Conservation (phyloP, 495 filamentous ascomycete species). For the Xylaria flabelliformis region DNA sequence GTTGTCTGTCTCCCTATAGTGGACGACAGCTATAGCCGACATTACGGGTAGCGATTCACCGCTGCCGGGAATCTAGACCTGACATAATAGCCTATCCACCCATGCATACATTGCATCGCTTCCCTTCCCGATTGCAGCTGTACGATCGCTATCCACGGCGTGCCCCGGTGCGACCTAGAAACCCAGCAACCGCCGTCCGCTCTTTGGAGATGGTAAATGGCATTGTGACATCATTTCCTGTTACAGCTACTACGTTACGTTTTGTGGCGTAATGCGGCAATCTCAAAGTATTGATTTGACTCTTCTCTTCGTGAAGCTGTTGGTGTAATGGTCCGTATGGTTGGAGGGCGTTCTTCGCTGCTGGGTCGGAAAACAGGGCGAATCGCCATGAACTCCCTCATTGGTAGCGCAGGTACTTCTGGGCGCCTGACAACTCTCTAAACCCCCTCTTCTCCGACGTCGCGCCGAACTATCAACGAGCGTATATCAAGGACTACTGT, state of each 20-base stretch:
- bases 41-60: constrained; percentile 4
- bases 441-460: background rate
- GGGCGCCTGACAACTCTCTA: background rate
- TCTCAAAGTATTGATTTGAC: background rate
- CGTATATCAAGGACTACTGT: constrained; percentile 8
- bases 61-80: constrained; percentile 18
- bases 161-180: constrained; percentile 1
- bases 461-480: background rate
- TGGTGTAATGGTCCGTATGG: background rate
- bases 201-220: background rate
- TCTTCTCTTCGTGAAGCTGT: background rate
- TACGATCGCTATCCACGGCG: constrained; percentile 1
- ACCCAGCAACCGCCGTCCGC: background rate
- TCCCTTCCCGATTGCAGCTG: background rate
- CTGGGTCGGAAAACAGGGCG: background rate
- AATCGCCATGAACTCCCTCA: background rate
- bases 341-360: background rate
- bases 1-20: background rate
- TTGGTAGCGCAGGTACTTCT: background rate
- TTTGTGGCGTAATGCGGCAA: background rate
- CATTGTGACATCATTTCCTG: constrained; percentile 2
- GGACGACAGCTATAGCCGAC: constrained; percentile 18
- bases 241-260: constrained; percentile 21
- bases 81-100: constrained; percentile 23
- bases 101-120: background rate